Percentiles rank a stretch among this genome's conserved stretches.
These are phyloP conservation scores for Madurella mycetomatis DNA, from an alignment of 2,329 filamentous ascomycete species.

Conservation along the genomic window DNA sequence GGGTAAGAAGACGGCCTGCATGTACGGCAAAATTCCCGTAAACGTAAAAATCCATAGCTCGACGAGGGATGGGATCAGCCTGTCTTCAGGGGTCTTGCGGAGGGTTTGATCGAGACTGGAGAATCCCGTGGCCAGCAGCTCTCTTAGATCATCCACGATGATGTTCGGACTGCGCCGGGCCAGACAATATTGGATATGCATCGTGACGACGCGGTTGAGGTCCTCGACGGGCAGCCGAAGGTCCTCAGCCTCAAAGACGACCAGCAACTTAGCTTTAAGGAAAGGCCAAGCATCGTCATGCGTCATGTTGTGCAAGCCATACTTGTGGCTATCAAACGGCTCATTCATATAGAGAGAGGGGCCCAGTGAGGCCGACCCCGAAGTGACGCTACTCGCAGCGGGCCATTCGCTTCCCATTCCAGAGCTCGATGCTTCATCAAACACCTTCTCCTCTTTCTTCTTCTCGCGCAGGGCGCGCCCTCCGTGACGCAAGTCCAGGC, in stretches of 20 bases:
- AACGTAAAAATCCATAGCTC: constrained; percentile 95
- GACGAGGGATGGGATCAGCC: constrained; percentile 83
- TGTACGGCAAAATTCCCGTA: constrained; percentile 82
- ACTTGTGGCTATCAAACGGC: constrained; percentile 51
- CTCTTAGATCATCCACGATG: constrained; percentile 71
- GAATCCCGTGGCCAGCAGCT: constrained; percentile 78
- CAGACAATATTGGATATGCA: constrained; percentile 74
- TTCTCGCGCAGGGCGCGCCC: constrained; percentile 75
- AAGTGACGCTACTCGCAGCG: constrained; percentile 44
- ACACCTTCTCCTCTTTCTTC: constrained; percentile 63
- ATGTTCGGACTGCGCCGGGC: constrained; percentile 66
- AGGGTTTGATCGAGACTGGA: constrained; percentile 79
- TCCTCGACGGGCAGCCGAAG: constrained; percentile 76
- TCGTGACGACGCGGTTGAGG: constrained; percentile 72
- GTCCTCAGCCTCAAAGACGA: constrained; percentile 78
- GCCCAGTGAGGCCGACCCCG: constrained; percentile 40
- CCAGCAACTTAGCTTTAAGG: constrained; percentile 68
- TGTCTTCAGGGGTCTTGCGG: constrained; percentile 73
- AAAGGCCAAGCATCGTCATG: constrained; percentile 79
- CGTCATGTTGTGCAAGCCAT: constrained; percentile 66
- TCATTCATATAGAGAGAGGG: constrained; percentile 47
- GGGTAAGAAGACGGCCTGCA: constrained; percentile 91
- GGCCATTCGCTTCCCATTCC: constrained; percentile 44
- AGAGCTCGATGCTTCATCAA: constrained; percentile 46
- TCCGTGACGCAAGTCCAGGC: constrained; percentile 72